phyloP scores from a whole-genome alignment of 176 grass and related monocot genomes.

The Saccharum officinarum region DNA sequence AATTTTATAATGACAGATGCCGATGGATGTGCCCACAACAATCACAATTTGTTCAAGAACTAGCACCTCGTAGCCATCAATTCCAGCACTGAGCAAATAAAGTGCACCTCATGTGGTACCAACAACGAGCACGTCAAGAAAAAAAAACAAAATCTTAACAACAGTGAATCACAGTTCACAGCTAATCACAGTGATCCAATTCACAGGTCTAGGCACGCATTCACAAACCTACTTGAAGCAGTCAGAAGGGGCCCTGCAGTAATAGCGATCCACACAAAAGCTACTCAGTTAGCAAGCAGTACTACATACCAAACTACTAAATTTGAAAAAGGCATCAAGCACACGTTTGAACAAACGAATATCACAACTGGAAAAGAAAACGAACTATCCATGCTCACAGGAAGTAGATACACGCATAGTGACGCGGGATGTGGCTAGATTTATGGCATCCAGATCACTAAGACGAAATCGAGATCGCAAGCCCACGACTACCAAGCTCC shows the following conservation, averaged over 20 bases:
- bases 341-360: background rate
- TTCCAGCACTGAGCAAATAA: background rate
- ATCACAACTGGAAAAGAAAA: background rate
- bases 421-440: background rate
- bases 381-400: background rate
- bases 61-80: background rate
- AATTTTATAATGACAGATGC: background rate
- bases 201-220: background rate
- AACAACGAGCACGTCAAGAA: background rate
- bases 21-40: background rate
- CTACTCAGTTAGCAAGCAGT: background rate
- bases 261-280: background rate
- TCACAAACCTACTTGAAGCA: background rate
- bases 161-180: background rate
- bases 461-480: background rate
- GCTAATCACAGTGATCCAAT: background rate
- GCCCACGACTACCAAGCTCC: background rate
- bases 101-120: background rate
- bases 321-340: background rate
- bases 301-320: background rate
- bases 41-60: background rate
- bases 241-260: background rate
- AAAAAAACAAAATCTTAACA: background rate
- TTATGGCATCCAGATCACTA: background rate
- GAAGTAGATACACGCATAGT: background rate